Evolutionary conservation across 495 filamentous ascomycete species (phyloP).

Genomic region (Neurospora terricola): DNA sequence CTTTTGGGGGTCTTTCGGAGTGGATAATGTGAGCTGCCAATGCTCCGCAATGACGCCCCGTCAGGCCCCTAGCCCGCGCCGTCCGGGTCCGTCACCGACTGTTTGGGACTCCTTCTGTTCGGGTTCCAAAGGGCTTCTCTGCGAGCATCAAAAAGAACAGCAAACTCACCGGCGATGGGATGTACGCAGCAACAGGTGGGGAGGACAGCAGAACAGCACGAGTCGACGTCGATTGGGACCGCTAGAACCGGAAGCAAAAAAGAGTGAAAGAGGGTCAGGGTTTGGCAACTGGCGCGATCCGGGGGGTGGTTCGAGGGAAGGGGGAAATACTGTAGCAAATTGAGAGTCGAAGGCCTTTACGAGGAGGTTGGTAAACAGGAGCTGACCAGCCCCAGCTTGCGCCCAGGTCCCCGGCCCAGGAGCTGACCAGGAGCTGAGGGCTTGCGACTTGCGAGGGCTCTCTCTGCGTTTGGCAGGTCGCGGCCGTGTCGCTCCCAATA

Average conservation of each 20-base stretch:
- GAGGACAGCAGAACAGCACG: background rate
- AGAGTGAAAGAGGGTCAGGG: background rate
- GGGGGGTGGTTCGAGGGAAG: background rate
- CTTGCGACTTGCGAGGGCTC: background rate
- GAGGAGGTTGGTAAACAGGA: background rate
- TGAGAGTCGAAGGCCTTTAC: background rate
- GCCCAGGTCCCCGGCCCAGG: background rate
- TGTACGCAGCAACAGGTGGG: background rate
- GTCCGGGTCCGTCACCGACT: background rate
- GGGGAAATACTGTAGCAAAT: background rate
- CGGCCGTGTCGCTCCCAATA: background rate
- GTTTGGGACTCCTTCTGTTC: background rate
- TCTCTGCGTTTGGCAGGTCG: background rate
- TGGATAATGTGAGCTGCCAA: background rate
- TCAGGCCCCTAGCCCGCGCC: background rate
- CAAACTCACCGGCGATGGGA: background rate
- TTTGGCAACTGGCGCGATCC: background rate
- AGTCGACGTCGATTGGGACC: background rate
- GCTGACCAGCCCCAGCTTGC: background rate
- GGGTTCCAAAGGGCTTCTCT: background rate
- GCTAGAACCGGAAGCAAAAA: background rate
- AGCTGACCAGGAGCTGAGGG: background rate
- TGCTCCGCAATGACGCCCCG: background rate
- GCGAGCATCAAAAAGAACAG: background rate
- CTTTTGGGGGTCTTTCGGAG: background rate